Evolutionary conservation across 371 early-diverging fungal species (phyloP).

Genomic region (Zychaea mexicana): DNA sequence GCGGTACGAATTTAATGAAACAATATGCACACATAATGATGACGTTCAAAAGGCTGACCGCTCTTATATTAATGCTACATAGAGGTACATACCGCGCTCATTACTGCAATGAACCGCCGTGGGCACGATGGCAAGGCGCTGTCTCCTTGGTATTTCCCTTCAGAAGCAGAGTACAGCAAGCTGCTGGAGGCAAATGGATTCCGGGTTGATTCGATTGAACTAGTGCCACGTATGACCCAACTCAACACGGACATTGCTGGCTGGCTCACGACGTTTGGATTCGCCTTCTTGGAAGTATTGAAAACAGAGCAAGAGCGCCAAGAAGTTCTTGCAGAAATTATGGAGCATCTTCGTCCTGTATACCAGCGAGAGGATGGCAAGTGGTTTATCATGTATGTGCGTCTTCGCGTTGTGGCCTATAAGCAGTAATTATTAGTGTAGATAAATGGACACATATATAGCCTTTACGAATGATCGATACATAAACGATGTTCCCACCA

Average conservation of each 20-base stretch:
- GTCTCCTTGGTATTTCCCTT: conserved; percentile 76
- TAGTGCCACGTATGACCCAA: conserved; percentile 59
- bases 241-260: conserved; percentile 61
- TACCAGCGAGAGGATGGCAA: conserved; percentile 57
- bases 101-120: conserved; percentile 56
- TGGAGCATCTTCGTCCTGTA: conserved; percentile 43
- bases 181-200: conserved; percentile 65
- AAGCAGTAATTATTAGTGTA: conserved; percentile 12
- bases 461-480: too few species aligned
- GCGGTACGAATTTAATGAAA: too few species aligned
- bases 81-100: conserved; percentile 59
- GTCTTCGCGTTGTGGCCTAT: conserved; percentile 47
- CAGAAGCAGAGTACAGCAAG: conserved; percentile 46
- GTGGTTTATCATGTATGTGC: conserved; percentile 64
- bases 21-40: too few species aligned
- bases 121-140: conserved; percentile 52
- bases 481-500: too few species aligned
- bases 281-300: conserved; percentile 49
- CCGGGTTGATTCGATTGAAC: conserved; percentile 39
- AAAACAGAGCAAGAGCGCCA: conserved; percentile 36
- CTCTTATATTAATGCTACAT: not conserved
- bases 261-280: conserved; percentile 75
- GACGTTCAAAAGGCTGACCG: too few species aligned
- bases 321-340: conserved; percentile 49
- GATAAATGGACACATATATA: not conserved